Conservation (phyloP, 1,284 basidiomycete genomes). For the Puccinia coronata region DNA sequence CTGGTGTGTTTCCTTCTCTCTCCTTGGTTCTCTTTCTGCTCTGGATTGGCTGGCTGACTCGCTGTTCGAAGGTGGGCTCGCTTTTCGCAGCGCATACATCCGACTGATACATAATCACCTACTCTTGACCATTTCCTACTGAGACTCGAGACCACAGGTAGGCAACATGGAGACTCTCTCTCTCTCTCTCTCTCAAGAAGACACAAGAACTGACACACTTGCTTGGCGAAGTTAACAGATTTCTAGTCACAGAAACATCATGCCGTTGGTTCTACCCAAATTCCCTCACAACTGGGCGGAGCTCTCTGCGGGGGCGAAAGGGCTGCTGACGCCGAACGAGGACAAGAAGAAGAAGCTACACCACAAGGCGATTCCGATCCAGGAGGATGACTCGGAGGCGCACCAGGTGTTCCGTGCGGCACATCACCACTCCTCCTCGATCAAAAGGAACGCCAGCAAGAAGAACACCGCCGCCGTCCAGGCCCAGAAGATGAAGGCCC, state of each 20-base stretch:
- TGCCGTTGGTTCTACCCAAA: constrained; percentile 30
- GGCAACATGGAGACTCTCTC: no score
- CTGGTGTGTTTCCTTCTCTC: no score
- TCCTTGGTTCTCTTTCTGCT: no score
- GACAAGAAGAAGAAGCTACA: constrained; percentile 26
- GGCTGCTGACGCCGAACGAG: constrained; percentile 32
- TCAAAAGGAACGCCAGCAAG: constrained; percentile 3
- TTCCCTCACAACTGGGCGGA: constrained; percentile 39
- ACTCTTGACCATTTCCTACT: no score
- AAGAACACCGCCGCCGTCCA: not conserved
- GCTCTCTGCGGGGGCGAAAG: constrained; percentile 31
- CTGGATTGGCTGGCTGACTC: no score
- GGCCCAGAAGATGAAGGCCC: not conserved
- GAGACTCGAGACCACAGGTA: no score
- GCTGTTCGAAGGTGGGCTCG: no score
- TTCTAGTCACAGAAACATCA: not conserved
- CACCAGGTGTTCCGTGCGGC: constrained; percentile 45
- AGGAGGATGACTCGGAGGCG: constrained; percentile 43
- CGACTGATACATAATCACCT: no score
- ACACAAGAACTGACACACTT: no score
- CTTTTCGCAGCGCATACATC: no score
- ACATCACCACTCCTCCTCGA: constrained; percentile 20
- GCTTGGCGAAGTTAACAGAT: no score
- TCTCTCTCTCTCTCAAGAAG: no score
- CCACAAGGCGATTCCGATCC: not conserved